A percentile compares a stretch with the other conserved stretches of the same genome.
Evolutionary conservation across 2,329 filamentous ascomycete genomes (phyloP).

Genomic region (Cryphonectria japonica): DNA sequence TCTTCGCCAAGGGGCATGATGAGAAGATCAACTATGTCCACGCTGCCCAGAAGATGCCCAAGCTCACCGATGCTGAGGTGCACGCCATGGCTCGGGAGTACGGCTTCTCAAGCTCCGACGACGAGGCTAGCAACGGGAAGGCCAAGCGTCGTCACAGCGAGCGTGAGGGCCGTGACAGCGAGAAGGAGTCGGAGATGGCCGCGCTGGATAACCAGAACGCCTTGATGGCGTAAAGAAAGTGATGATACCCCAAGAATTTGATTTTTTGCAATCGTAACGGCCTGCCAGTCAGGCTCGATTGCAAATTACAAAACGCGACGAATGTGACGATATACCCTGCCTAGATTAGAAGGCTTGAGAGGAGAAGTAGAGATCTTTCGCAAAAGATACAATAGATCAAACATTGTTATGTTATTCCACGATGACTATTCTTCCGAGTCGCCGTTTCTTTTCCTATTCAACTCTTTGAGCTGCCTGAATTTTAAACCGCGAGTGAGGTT

Average conservation of each 20-base stretch:
- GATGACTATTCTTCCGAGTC: too few relatives aligned
- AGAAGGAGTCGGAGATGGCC: constrained; percentile 23
- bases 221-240: constrained; percentile 24
- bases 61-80: constrained; percentile 21
- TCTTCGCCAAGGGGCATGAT: constrained; percentile 35
- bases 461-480: too few relatives aligned
- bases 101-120: constrained; percentile 27
- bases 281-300: background rate
- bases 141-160: constrained; percentile 19
- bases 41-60: constrained; percentile 25
- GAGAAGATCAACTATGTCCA: constrained; percentile 26
- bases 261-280: background rate
- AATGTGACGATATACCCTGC: background rate
- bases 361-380: background rate
- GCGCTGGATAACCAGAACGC: constrained; percentile 14
- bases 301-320: background rate
- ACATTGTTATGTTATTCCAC: background rate
- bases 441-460: too few relatives aligned
- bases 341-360: background rate
- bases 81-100: constrained; percentile 28
- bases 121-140: constrained; percentile 17
- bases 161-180: constrained; percentile 14
- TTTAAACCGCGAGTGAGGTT: too few relatives aligned
- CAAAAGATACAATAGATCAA: background rate
- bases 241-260: background rate